phyloP scores from a whole-genome alignment of 2,329 filamentous ascomycete species.

The Drechslerella coelobrocha region DNA sequence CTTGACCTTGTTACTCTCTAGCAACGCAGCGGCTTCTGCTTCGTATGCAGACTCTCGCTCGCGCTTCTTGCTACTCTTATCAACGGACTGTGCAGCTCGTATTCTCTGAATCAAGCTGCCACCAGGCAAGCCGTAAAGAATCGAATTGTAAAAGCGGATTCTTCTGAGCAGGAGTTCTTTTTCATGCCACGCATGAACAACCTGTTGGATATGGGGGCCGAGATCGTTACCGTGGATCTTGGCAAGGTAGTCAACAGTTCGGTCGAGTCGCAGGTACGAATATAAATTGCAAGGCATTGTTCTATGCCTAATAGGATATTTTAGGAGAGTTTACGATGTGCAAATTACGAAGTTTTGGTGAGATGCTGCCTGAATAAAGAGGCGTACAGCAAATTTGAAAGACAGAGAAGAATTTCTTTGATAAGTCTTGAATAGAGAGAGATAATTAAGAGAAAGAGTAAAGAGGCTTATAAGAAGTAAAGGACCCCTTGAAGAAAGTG shows the following conservation, averaged over 20 bases:
- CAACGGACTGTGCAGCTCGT: neutral
- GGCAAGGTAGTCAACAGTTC: slow-evolving; percentile 1
- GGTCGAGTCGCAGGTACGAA: slow-evolving; percentile 7
- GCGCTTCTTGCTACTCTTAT: neutral
- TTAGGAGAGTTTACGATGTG: too few species aligned
- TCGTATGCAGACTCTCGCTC: neutral
- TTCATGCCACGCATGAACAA: slow-evolving; percentile 9
- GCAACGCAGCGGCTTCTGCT: too few species aligned
- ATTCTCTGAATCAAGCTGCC: slow-evolving; percentile 7
- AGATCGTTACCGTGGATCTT: neutral
- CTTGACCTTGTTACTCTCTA: slow-evolving; percentile 2
- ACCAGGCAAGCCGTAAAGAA: neutral
- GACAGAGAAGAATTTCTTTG: too few species aligned
- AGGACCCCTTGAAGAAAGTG: too few species aligned
- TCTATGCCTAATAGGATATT: neutral
- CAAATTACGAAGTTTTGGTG: too few species aligned
- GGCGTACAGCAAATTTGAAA: too few species aligned
- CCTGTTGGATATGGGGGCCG: neutral
- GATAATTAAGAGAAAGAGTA: too few species aligned
- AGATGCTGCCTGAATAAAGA: too few species aligned
- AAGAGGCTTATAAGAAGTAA: too few species aligned
- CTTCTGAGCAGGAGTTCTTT: slow-evolving; percentile 4
- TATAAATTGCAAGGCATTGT: slow-evolving; percentile 24
- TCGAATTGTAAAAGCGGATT: slow-evolving; percentile 9
- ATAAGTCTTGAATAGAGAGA: too few species aligned